Base-by-base conservation (phyloP, 306 rosid genomes). In the Amphicarpaea edgeworthii region DNA sequence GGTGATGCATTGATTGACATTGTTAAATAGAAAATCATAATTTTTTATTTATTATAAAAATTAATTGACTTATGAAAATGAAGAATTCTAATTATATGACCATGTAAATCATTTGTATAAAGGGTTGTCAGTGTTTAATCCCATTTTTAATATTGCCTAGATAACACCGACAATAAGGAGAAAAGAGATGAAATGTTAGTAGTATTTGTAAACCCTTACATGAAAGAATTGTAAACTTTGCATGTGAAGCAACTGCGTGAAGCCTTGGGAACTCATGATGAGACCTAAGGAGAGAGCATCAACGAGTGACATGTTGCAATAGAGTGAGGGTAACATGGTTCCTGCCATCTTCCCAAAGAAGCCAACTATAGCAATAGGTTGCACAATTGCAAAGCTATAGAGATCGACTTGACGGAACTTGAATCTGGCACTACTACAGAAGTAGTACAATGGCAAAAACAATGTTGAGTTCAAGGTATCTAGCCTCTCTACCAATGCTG, bases 221-320 rank as follows among this genome's bases (percentile, higher is more conserved):
- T 0, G 2, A 53, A 80, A 75, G 16, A 77, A 4, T 14, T 62
- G 12, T 16, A 51, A 76, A 10, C 51, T 46, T 15, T 87, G 90
- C 19, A 85, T 20, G 43, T 65, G 6, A 15, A 87, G 70, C 43
- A 87, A 42, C 0, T 87, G 90, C 0, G 88, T 73, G 70, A 89
- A 72, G 69, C 94, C 97, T 61, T 80, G 89, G 21, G 87, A 26
- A 86, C 86, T 65, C 83, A 89, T 60, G 51, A 86, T 49, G 51
- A 91, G 85, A 10, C 88, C 94, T 30, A 89, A 72, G 2, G 73
- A 23, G 19, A 89, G 16, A 12, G 90, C 66, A 71, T 91, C 94
- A 5, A 10, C 12, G 0, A 53, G 0, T 83, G 64, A 0, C 10
- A 57, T 12, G 0, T 57, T 69, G 87, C 68, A 87, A 37, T 61